Base-by-base conservation (phyloP, 495 filamentous ascomycete genomes). In the Aspergillus sclerotiicarbonarius region DNA sequence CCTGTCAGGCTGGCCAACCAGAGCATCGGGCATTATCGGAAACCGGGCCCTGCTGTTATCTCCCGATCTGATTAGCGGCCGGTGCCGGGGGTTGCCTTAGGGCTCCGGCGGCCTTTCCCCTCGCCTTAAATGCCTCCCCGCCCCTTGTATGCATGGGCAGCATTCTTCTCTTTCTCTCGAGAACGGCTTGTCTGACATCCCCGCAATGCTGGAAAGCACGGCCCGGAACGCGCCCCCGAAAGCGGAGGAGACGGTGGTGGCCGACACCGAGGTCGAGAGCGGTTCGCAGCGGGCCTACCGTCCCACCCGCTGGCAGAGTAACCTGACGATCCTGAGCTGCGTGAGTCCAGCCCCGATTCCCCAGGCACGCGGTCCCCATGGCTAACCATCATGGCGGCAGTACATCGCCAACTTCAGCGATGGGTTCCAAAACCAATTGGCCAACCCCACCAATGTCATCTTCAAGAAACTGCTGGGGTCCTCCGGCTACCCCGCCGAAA, bases 351-450 rank as follows among this genome's bases (percentile, higher is more conserved):
- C 37, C 9, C 18, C 33, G 8, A 32, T 15, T 25, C 29, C 37
- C 6, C 4, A 53, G 16, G 9, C 20, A 32, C 16, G 13, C 6
- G 13, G 2, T 16, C n/a, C 21, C 9, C 15, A 8, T 13, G 35
- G 20, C 58, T 68, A 41, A 63, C 32, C 5, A 3, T 51, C 6
- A 19, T n/a, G n/a, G n/a, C n/a, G n/a, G n/a, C 53, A 74, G 71
- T 70, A 71, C 33, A 70, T 72, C 19, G 71, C 71, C 47, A 72
- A 75, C 49, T 72, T 75, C 64, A 72, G 68, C 39, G 71, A 72
- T 44, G 71, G 71, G 4, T 70, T 68, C 47, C 70, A 72, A 51
- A 75, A 72, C 39, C 50, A 39, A 8, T 57, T 72, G 13, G 70
- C 70, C 5, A 72, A 72, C 25, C 71, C 70, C 0, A 75, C 70